Percentiles rank a stretch among this genome's conserved stretches.
Conservation (phyloP, 2,329 filamentous ascomycete genomes). For the Kalaharituber pfeilii region DNA sequence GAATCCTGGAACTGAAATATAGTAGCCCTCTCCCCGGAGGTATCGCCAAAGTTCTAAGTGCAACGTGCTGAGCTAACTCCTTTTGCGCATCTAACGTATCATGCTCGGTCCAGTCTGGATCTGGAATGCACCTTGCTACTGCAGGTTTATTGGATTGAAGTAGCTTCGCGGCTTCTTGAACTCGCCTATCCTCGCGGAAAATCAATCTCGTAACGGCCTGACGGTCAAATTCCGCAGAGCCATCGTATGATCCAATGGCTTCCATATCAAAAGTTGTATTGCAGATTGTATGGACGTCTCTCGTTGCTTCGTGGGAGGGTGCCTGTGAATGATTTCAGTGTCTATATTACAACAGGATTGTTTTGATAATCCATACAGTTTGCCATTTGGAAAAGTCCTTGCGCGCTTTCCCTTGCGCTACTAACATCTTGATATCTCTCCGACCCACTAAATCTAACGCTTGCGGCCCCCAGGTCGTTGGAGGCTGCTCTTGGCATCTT, state of each 20-base stretch:
- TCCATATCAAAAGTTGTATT: constrained; percentile 33
- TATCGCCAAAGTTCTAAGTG: constrained; percentile 72
- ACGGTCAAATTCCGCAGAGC: constrained; percentile 66
- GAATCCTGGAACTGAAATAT: constrained; percentile 71
- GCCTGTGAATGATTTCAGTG: constrained; percentile 27
- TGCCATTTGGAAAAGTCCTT: constrained; percentile 25
- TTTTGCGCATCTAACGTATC: constrained; percentile 86
- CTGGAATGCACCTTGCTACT: constrained; percentile 55
- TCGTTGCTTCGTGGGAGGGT: constrained; percentile 46
- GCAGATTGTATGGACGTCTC: constrained; percentile 67
- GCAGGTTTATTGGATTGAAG: constrained; percentile 73
- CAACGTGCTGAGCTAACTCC: constrained; percentile 68
- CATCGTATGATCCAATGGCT: constrained; percentile 45
- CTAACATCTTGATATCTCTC: constrained; percentile 57
- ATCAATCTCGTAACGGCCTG: constrained; percentile 68
- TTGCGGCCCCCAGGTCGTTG: constrained; percentile 53
- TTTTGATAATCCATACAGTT: too few relatives aligned
- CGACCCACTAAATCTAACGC: constrained; percentile 62
- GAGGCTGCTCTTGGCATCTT: constrained; percentile 68
- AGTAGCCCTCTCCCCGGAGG: constrained; percentile 74
- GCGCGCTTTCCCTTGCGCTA: constrained; percentile 34
- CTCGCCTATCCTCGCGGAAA: constrained; percentile 78
- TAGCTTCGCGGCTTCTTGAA: constrained; percentile 67
- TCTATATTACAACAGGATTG: not conserved
- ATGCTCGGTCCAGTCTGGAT: constrained; percentile 66